Evolutionary conservation across 2,329 filamentous ascomycete species (phyloP).

Genomic region (Aspergillus aculeatinus): DNA sequence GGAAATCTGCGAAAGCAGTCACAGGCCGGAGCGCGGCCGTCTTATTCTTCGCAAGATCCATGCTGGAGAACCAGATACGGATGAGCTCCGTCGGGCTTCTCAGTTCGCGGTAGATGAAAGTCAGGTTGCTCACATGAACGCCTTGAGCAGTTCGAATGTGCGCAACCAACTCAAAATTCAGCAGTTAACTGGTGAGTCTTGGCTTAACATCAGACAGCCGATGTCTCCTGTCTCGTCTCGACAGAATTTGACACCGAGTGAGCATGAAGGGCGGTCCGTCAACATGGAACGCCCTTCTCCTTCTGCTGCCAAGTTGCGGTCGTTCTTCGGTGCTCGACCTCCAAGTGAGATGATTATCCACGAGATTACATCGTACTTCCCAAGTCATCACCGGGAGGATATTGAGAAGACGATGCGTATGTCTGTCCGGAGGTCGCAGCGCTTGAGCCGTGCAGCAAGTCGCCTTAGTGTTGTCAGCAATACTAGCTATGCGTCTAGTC

Average conservation of each 20-base stretch:
- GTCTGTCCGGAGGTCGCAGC: conserved; percentile 84
- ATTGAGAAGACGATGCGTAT: conserved; percentile 94
- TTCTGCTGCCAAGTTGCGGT: conserved; percentile 40
- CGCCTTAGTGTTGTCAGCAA: conserved; percentile 92
- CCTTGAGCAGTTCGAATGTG: conserved; percentile 62
- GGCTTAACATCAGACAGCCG: conserved; percentile 81
- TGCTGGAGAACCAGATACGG: conserved; percentile 79
- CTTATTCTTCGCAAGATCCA: conserved; percentile 92
- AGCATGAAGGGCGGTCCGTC: conserved; percentile 27
- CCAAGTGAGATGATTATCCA: conserved; percentile 97
- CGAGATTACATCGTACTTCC: conserved; percentile 95
- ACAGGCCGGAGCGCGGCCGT: conserved; percentile 80
- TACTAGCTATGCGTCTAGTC: conserved; percentile 85
- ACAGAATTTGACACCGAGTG: conserved; percentile 29
- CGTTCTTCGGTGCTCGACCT: conserved; percentile 85
- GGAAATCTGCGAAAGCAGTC: conserved; percentile 84
- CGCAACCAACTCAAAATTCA: conserved; percentile 84
- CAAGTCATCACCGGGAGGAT: conserved; percentile 87
- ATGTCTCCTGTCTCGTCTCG: conserved; percentile 66
- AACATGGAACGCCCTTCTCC: conserved; percentile 36
- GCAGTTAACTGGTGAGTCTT: conserved; percentile 82
- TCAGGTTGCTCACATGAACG: conserved; percentile 67
- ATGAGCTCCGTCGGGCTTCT: conserved; percentile 83
- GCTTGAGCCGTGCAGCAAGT: conserved; percentile 88
- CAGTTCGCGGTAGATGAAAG: conserved; percentile 87